phyloP scores from a whole-genome alignment of 306 rosid genomes.

The Trifolium repens region DNA sequence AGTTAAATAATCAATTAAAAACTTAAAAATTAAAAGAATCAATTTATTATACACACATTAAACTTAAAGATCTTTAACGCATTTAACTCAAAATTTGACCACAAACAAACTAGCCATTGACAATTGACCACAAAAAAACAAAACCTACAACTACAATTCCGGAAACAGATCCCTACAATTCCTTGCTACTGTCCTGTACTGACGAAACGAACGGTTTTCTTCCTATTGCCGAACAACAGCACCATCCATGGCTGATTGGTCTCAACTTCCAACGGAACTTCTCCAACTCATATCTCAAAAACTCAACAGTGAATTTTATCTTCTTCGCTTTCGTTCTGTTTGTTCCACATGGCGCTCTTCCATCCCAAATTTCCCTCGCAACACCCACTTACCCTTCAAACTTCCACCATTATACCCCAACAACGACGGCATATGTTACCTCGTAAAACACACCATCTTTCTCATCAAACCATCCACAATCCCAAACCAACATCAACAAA shows the following conservation, averaged over 20 bases:
- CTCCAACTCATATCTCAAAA: not conserved
- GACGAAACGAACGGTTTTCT: too few species aligned
- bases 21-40: too few species aligned
- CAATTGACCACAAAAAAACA: too few species aligned
- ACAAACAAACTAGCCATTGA: too few species aligned
- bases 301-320: not conserved
- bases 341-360: conserved; percentile 1
- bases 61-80: too few species aligned
- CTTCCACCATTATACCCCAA: not conserved
- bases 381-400: not conserved
- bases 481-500: not conserved
- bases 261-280: not conserved
- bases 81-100: too few species aligned
- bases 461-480: conserved; percentile 29
- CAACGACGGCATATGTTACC: not conserved
- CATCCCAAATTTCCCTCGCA: not conserved
- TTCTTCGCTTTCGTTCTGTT: not conserved
- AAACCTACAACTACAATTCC: too few species aligned
- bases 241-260: not conserved
- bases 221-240: too few species aligned
- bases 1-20: too few species aligned
- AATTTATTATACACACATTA: too few species aligned
- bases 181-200: too few species aligned
- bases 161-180: too few species aligned
- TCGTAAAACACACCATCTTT: conserved; percentile 32